Evolutionary conservation across 768 basidiomycete genomes (phyloP), one percentile per base, ranked within the genome.

Genomic region (Paxillus ammoniavirescens): DNA sequence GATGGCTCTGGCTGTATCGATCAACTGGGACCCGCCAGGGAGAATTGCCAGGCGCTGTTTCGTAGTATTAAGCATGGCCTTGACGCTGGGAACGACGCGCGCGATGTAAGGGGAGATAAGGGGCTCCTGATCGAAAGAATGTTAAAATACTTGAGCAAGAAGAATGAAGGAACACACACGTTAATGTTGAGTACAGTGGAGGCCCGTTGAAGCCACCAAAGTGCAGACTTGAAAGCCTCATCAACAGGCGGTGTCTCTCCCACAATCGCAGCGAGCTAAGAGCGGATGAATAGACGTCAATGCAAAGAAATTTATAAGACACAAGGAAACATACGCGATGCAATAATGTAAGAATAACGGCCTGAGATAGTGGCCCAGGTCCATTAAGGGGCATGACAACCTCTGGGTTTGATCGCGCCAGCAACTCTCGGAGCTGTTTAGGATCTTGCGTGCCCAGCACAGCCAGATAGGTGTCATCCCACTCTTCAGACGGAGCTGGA

Each of bases 151-250:
- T 40, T 31, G 45, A 37, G 1, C 26, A 54, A 8, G 35, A 45
- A 13, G 47, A 33, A 17, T 47, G 9, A 41, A 52, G 42, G 44
- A 26, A 23, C 5, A 74, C 78, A 26, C 66, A 87, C 88, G 62
- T 84, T 85, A 47, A 89, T 84, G 64, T 87, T 87, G 58, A 93
- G 78, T 31, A 85, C 76, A 13, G 80, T 74, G 7, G 88, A 76
- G 36, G 87, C 78, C 51, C 91, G 84, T 65, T 92, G 89, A 59
- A 93, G 73, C 91, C 91, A 93, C 90, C 91, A 92, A 52, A 93
- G 72, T 7, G 87, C 82, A 13, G 80, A 82, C 72, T 91, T 91
- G 79, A 91, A 92, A 5, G 80, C 70, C 61, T 93, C 91, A 55
- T 93, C 91, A 45, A 79, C 77, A 9, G 91, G 88, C 6, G 87